Percentiles rank a stretch among this genome's conserved stretches.
Evolutionary conservation across 345 rosid genomes (phyloP).

Genomic region (Populus simonii): DNA sequence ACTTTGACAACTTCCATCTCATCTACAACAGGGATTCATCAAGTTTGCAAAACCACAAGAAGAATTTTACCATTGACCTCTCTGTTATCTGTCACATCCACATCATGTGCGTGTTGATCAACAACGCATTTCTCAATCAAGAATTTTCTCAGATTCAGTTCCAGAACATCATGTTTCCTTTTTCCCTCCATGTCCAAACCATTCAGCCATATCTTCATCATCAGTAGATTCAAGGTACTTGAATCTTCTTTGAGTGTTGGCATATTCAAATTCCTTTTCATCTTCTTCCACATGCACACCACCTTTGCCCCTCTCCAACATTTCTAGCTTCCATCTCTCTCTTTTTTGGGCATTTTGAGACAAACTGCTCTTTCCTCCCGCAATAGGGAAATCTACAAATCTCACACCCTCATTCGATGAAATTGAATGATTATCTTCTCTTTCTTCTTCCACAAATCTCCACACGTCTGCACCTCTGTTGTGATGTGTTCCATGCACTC

Average conservation of each 20-base stretch:
- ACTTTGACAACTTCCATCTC: too few species aligned
- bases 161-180: not conserved
- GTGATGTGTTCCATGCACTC: constrained; percentile 10
- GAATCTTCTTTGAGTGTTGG: constrained; percentile 22
- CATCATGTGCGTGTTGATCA: not conserved
- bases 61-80: too few species aligned
- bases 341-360: constrained; percentile 38
- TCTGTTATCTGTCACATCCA: not conserved
- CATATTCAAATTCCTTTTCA: constrained; percentile 16
- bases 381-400: constrained; percentile 51
- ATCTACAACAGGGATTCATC: too few species aligned
- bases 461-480: constrained; percentile 29
- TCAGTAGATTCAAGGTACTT: constrained; percentile 34
- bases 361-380: constrained; percentile 53
- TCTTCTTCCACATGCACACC: constrained; percentile 16
- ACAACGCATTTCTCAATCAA: not conserved
- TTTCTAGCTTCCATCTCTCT: constrained; percentile 55
- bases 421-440: constrained; percentile 11
- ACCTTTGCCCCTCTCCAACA: constrained; percentile 30
- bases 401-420: constrained; percentile 23
- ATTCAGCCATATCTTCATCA: constrained; percentile 68
- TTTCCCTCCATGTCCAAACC: constrained; percentile 44
- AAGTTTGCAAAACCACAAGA: too few species aligned
- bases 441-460: constrained; percentile 54
- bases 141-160: not conserved